These are phyloP conservation scores for Cladosporium colombiae DNA, from an alignment of 2,329 filamentous ascomycete genomes.

Conservation along the genomic window DNA sequence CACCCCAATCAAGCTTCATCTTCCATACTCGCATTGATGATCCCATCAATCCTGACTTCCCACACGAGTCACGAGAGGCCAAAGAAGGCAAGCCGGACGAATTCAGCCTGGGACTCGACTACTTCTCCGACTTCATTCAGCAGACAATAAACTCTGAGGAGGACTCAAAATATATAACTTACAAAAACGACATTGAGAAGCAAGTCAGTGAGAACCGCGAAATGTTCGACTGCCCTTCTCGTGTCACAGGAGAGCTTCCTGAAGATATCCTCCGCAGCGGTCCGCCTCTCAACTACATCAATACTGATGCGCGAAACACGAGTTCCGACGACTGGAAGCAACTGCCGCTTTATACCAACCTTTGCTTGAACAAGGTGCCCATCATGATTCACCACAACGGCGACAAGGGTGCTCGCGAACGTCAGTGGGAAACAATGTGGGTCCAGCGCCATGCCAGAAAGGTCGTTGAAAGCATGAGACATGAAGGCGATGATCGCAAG, in stretches of 20 bases:
- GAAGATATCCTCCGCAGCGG: constrained; percentile 20
- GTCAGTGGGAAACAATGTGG: constrained; percentile 25
- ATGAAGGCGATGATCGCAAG: constrained; percentile 7
- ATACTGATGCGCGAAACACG: background rate
- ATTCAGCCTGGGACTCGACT: constrained; percentile 27
- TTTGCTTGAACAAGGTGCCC: constrained; percentile 30
- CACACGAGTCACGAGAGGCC: constrained; percentile 20
- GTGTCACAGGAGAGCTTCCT: constrained; percentile 20
- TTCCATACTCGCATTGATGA: constrained; percentile 25
- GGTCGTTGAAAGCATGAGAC: constrained; percentile 20
- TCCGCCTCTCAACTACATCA: constrained; percentile 15
- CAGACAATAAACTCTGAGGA: constrained; percentile 25
- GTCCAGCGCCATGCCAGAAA: constrained; percentile 23
- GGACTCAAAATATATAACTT: constrained; percentile 23
- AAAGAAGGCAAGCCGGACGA: constrained; percentile 26
- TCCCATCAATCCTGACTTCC: constrained; percentile 26
- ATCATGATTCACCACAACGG: constrained; percentile 34
- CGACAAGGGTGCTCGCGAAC: constrained; percentile 24
- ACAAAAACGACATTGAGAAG: constrained; percentile 20
- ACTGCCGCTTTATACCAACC: constrained; percentile 28
- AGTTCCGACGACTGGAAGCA: constrained; percentile 24
- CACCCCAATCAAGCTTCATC: constrained; percentile 8
- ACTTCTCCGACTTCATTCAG: constrained; percentile 25
- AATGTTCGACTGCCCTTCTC: constrained; percentile 24
- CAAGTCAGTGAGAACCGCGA: constrained; percentile 15